Conservation (phyloP, 2,329 filamentous ascomycete species). For the Coniochaeta sp. region DNA sequence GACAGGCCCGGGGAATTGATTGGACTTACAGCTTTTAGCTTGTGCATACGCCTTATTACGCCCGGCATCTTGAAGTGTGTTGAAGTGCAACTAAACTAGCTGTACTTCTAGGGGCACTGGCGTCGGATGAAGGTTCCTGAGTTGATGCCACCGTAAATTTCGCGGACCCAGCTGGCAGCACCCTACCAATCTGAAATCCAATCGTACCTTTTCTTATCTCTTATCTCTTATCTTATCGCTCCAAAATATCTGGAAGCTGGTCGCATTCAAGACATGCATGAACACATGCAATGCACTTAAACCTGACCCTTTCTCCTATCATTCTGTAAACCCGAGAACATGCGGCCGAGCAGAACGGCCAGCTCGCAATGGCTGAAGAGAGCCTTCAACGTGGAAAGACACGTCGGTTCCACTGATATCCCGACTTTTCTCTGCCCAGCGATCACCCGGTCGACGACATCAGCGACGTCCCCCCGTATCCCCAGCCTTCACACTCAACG, state of each 20-base stretch:
- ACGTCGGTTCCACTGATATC: constrained; percentile 10
- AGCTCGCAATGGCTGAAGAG: constrained; percentile 15
- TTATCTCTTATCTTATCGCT: not conserved
- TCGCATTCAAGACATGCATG: not conserved
- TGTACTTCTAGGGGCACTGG: too few species aligned
- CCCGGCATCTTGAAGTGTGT: constrained; percentile 24
- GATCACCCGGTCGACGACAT: not conserved
- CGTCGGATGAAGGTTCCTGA: constrained; percentile 5
- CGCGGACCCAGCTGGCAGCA: not conserved
- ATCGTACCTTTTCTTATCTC: constrained; percentile 1
- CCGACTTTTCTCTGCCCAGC: constrained; percentile 19
- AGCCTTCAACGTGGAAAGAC: constrained; percentile 15
- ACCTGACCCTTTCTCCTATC: too few species aligned
- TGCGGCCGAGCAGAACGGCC: constrained; percentile 11
- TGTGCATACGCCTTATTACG: constrained; percentile 63
- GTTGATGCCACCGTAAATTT: not conserved
- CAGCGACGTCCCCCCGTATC: not conserved
- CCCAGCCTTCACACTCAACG: not conserved
- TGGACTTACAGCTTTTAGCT: constrained; percentile 60
- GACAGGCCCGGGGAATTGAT: not conserved
- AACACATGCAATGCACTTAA: too few species aligned
- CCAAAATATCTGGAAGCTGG: not conserved
- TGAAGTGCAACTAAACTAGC: not conserved
- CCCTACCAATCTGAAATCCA: constrained; percentile 2
- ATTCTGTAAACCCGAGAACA: constrained; percentile 1